These are phyloP conservation scores for Plasmodium inui DNA, from an alignment of 169 alveolate species.

Conservation along the genomic window DNA sequence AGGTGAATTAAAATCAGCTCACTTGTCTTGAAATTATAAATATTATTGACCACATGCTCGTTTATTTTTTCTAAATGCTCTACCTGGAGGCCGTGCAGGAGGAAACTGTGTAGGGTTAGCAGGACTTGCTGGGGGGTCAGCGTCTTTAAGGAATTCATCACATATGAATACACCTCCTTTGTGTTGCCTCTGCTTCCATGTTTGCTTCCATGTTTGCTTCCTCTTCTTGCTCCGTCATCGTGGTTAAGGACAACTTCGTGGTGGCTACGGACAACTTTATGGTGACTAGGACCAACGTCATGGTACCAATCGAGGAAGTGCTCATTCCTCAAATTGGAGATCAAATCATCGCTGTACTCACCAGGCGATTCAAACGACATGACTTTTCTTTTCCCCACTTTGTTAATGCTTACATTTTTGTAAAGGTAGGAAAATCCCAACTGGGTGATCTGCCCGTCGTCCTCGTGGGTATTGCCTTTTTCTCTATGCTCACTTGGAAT, in stretches of 20 bases:
- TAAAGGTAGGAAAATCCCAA: conserved; percentile 34
- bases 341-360: neutral
- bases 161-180: conserved; percentile 16
- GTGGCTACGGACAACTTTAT: neutral
- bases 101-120: conserved; percentile 33
- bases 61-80: conserved; percentile 49
- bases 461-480: neutral
- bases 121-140: conserved; percentile 30
- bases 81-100: conserved; percentile 7
- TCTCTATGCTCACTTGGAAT: neutral
- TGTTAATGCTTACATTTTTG: conserved; percentile 28
- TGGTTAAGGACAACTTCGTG: neutral
- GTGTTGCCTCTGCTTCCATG: neutral
- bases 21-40: conserved; percentile 65
- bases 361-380: neutral
- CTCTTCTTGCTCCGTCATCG: neutral
- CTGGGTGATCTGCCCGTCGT: neutral
- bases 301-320: neutral
- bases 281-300: neutral
- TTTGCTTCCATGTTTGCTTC: conserved; percentile 2
- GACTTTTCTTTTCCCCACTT: neutral
- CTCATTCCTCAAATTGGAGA: neutral
- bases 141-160: conserved; percentile 13
- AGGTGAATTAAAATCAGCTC: conserved; percentile 56
- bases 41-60: conserved; percentile 45